These are phyloP conservation scores for Rutstroemia sp. DNA, from an alignment of 2,329 filamentous ascomycete genomes.

Conservation along the genomic window DNA sequence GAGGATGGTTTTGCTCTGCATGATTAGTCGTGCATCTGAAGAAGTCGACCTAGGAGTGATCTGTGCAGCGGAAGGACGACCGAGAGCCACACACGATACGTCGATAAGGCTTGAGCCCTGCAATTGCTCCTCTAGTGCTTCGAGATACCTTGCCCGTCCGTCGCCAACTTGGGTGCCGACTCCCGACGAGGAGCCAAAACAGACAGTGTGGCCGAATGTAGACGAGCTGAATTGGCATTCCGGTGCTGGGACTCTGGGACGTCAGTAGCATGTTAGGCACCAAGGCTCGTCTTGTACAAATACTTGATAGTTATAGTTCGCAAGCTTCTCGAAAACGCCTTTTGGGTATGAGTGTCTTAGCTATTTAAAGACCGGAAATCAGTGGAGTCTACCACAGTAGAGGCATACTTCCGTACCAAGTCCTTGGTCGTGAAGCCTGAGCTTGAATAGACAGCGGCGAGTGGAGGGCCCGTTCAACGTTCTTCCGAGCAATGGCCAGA, in stretches of 20 bases:
- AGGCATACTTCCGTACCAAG: too few species aligned
- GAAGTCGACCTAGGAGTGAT: slow-evolving; percentile 6
- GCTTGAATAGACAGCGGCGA: too few species aligned
- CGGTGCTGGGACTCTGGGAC: neutral
- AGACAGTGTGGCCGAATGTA: neutral
- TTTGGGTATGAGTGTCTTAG: too few species aligned
- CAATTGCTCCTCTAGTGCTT: neutral
- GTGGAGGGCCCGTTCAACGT: too few species aligned
- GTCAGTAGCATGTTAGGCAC: too few species aligned
- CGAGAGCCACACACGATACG: neutral
- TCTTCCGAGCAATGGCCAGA: too few species aligned
- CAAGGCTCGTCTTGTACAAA: too few species aligned
- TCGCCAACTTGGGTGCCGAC: neutral
- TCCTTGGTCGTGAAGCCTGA: too few species aligned
- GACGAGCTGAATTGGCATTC: neutral
- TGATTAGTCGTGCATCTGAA: slow-evolving; percentile 4
- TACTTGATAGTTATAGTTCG: too few species aligned
- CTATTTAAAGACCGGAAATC: too few species aligned
- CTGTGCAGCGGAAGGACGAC: slow-evolving; percentile 7
- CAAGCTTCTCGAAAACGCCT: too few species aligned
- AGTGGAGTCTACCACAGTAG: too few species aligned
- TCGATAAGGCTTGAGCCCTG: neutral
- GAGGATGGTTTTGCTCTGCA: slow-evolving; percentile 2
- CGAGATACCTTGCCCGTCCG: neutral
- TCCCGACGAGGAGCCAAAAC: neutral